Evolutionary conservation across 148 eudicot species (phyloP).

Genomic region (Beta vulgaris): DNA sequence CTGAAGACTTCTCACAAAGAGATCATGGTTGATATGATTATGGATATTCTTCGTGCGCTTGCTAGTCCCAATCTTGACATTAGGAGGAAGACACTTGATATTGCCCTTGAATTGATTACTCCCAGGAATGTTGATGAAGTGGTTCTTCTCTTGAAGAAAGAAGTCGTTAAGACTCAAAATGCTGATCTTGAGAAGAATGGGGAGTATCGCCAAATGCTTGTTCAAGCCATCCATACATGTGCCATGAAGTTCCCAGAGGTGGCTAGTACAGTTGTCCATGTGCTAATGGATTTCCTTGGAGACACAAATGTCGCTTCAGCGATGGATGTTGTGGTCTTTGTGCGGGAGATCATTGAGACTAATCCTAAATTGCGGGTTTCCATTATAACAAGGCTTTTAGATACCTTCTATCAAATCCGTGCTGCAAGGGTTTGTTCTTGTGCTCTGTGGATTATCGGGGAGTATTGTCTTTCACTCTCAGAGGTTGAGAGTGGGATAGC

Average conservation of each 20-base stretch:
- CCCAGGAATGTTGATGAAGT: constrained; percentile 87
- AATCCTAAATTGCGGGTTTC: constrained; percentile 89
- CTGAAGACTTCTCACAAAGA: constrained; percentile 74
- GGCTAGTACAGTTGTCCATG: constrained; percentile 97
- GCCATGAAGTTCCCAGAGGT: constrained; percentile 96
- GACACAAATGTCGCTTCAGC: constrained; percentile 91
- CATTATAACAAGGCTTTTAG: constrained; percentile 77
- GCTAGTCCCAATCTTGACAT: constrained; percentile 95
- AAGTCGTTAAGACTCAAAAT: constrained; percentile 89
- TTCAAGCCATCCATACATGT: constrained; percentile 94
- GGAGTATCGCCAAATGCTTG: constrained; percentile 93
- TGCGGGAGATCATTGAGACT: constrained; percentile 86
- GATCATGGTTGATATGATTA: constrained; percentile 86
- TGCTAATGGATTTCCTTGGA: constrained; percentile 97
- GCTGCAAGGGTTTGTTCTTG: constrained; percentile 89
- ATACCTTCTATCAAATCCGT: constrained; percentile 91
- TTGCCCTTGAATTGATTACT: constrained; percentile 78
- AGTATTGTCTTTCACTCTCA: constrained; percentile 83
- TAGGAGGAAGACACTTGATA: constrained; percentile 79
- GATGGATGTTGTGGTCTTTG: constrained; percentile 86
- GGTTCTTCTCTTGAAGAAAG: constrained; percentile 86
- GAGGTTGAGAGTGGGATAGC: constrained; percentile 89
- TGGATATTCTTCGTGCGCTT: constrained; percentile 95
- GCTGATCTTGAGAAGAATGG: constrained; percentile 94
- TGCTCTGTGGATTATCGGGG: constrained; percentile 95